Evolutionary conservation across 2,329 filamentous ascomycete genomes (phyloP), one percentile per base, ranked within the genome.

Genomic region (Colletotrichum sp.): DNA sequence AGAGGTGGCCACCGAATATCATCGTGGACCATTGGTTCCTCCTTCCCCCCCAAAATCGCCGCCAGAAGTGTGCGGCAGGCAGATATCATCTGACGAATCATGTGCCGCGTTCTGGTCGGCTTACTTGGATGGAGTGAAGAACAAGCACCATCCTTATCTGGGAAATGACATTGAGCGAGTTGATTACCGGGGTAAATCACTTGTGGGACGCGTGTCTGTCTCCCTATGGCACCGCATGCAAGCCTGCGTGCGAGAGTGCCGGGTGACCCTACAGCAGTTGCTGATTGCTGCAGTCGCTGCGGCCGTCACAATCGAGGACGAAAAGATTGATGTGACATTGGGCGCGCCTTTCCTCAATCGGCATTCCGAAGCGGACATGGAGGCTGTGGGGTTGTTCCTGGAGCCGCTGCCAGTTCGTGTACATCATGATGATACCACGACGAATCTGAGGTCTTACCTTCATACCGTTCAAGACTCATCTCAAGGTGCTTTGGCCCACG

Each of bases 401-500:
- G 28, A 67, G 48, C 65, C 65, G n/a, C 48, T 67, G 9, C 65
- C 65, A 15, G 65, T 67, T 4, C 65, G 65, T 12, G 30, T 67
- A 8, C 12, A 28, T 13, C 48, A 57, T 26, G 43, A 39, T n/a
- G 65, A 9, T 30, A n/a, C 30, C 13, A 24, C 26, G 10, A 7
- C 65, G 26, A 55, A 34, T 32, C 34, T 60, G n/a, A 21, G 36
- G 7, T 34, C 67, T 36, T 65, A 60, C 26, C 28, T 71, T 32
- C 43, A 15, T 21, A 26, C 52, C 1, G 81, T 83, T 0, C 79
- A 80, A 59, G 7, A 24, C 8, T 79, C 78, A 3, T 79, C 78
- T 16, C 78, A 79, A 66, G 66, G 75, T 10, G 81, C 83, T 3
- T 75, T 84, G 4, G 76, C 81, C 5, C 79, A 82, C 43, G 81